phyloP scores from a whole-genome alignment of 108 stramenopile species.

The Discostella stelligeroides region DNA sequence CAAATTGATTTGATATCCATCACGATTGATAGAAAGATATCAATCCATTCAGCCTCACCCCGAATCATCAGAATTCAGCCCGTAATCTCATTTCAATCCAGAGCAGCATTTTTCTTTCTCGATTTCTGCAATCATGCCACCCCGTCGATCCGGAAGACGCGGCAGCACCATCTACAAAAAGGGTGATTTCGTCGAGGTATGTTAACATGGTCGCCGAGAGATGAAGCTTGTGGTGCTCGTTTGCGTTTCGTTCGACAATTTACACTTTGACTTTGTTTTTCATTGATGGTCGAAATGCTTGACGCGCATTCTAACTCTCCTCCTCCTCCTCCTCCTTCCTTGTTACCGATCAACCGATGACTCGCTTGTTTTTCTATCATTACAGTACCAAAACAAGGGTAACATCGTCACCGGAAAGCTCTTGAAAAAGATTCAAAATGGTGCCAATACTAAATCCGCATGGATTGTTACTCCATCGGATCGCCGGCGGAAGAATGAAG shows the following conservation, averaged over 20 bases:
- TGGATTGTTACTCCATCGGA: slow-evolving; percentile 34
- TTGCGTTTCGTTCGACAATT: background rate
- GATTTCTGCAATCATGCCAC: background rate
- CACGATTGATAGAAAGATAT: background rate
- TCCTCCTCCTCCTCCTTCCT: too few species aligned
- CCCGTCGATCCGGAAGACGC: slow-evolving; percentile 23
- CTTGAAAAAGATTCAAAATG: background rate
- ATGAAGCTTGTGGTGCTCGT: background rate
- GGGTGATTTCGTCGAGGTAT: slow-evolving; percentile 23
- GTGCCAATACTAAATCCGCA: slow-evolving; percentile 12
- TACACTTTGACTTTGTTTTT: too few species aligned
- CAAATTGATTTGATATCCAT: background rate
- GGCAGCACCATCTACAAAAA: slow-evolving; percentile 27
- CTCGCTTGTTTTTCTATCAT: background rate
- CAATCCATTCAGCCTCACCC: background rate
- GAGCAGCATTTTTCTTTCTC: too few species aligned
- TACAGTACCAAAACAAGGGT: slow-evolving; percentile 22
- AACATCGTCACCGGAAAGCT: slow-evolving; percentile 23
- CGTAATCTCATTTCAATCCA: background rate
- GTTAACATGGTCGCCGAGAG: background rate
- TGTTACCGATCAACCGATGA: background rate
- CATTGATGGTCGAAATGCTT: too few species aligned
- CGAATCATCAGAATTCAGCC: background rate
- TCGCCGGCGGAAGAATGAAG: slow-evolving; percentile 36
- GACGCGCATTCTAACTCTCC: too few species aligned